Evolutionary conservation across 768 basidiomycete genomes (phyloP), one percentile per base, ranked within the genome.

Genomic region (Galerina sulciceps): DNA sequence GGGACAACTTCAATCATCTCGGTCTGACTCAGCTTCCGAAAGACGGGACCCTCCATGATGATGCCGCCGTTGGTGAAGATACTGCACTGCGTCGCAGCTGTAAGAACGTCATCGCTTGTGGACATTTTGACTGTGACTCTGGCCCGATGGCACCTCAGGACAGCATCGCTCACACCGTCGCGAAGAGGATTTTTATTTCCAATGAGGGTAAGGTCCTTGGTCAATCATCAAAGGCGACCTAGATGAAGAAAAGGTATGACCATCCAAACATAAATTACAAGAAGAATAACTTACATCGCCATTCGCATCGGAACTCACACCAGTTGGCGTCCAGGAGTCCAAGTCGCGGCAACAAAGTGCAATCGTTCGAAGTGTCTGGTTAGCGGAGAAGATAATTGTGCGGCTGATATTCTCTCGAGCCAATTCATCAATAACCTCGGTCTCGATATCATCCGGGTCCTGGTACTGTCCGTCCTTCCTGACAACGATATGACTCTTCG

Each of bases 71-170:
- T 75, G 14, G 90, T 91, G 76, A 91, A 99, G 71, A 99, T 98
- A 40, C 96, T 95, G 67, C 96, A 99, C 68, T 99, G 96, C 1
- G 83, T 82, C 18, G 97, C 96, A 66, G 93, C 93, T 0, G 93
- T 96, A 51, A 98, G 85, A 48, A 95, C 93, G 63, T 97, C 97
- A 74, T 99, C 96, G 63, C 96, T 97, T 0, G 97, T 99, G 71
- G 94, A 96, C 96, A 98, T 99, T 78, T 97, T 98, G 76, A 99
- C 88, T 18, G 83, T 80, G 13, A 99, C 95, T 60, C 96, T 96
- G 41, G 97, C 96, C 51, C 80, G 83, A 66, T 87, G 87, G 69
- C 96, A 98, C 67, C 91, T 88, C 43, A 83, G 80, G 43, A 99
- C 96, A 15, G 96, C 95, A 10, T 94, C 84, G 14, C 85, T 85